These are phyloP conservation scores for Leccinum angustisporum DNA, from an alignment of 1,284 basidiomycete genomes.

Conservation along the genomic window DNA sequence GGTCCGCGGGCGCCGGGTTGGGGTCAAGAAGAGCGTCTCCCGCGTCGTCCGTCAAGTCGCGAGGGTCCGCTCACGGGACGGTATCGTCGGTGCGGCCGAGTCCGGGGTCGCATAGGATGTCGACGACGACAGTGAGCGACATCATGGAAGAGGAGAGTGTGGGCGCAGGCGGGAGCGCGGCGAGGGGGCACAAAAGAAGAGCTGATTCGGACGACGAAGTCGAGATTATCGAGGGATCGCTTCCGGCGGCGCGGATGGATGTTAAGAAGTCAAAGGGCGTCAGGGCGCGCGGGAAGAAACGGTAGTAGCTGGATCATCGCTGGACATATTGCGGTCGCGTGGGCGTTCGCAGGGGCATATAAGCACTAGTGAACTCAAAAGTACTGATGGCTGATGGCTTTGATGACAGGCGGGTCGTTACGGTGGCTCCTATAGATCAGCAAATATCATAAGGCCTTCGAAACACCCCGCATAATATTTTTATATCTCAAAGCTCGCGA, in stretches of 20 bases:
- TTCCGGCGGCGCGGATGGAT: conserved; percentile 33
- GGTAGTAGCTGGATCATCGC: conserved; percentile 12
- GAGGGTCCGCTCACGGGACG: conserved; percentile 45
- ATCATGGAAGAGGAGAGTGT: conserved; percentile 41
- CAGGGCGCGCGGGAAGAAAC: conserved; percentile 40
- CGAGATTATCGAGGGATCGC: conserved; percentile 53
- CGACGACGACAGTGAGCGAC: conserved; percentile 43
- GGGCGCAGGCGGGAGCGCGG: not conserved
- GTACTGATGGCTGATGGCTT: too few relatives aligned
- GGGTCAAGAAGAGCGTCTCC: conserved; percentile 44
- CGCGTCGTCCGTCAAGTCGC: conserved; percentile 48
- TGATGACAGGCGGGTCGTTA: too few relatives aligned
- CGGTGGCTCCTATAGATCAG: too few relatives aligned
- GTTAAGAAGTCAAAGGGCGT: conserved; percentile 33
- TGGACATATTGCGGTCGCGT: not conserved
- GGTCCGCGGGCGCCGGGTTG: conserved; percentile 17
- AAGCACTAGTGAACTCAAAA: too few relatives aligned
- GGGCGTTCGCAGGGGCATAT: too few relatives aligned
- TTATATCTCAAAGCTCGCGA: too few relatives aligned
- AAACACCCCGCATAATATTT: too few relatives aligned
- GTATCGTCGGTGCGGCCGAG: conserved; percentile 42
- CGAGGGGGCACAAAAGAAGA: conserved; percentile 47
- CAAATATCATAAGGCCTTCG: too few relatives aligned
- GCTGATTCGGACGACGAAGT: conserved; percentile 51
- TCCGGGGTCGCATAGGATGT: conserved; percentile 38